Percentiles rank a stretch among this genome's conserved stretches.
Evolutionary conservation across 2,329 filamentous ascomycete genomes (phyloP).

Genomic region (Fusarium setosum): DNA sequence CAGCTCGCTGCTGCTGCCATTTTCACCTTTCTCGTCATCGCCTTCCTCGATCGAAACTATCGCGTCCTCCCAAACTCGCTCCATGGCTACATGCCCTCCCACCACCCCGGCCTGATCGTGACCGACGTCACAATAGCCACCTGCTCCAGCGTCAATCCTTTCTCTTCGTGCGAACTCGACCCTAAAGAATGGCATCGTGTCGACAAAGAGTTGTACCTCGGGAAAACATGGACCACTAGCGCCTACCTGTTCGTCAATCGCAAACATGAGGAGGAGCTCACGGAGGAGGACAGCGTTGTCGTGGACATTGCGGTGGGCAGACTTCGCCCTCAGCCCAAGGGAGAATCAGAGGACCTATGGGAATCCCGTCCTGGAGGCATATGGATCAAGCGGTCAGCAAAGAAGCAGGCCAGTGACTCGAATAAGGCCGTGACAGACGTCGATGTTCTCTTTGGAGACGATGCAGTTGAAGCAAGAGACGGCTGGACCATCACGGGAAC

Average conservation of each 20-base stretch:
- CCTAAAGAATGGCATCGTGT: constrained; percentile 80
- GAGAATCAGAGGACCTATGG: constrained; percentile 73
- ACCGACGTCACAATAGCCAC: constrained; percentile 85
- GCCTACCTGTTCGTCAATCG: constrained; percentile 86
- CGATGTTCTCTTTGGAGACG: constrained; percentile 89
- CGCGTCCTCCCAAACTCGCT: constrained; percentile 86
- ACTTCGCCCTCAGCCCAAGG: constrained; percentile 68
- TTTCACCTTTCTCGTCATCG: constrained; percentile 76
- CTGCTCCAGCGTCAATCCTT: constrained; percentile 80
- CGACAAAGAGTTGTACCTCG: constrained; percentile 89
- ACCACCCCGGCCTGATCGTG: constrained; percentile 85
- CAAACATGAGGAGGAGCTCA: constrained; percentile 87
- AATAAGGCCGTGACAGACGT: constrained; percentile 81
- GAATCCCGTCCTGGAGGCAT: constrained; percentile 81
- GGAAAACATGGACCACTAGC: constrained; percentile 76
- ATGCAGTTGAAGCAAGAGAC: constrained; percentile 88
- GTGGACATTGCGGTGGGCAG: constrained; percentile 82
- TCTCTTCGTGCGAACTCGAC: constrained; percentile 82
- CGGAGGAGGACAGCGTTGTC: constrained; percentile 79
- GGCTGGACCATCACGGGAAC: constrained; percentile 86
- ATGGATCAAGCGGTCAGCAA: constrained; percentile 83
- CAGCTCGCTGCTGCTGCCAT: constrained; percentile 77
- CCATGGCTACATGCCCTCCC: constrained; percentile 86
- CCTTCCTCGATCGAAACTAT: constrained; percentile 90
- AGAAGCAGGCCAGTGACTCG: constrained; percentile 79